phyloP scores from a whole-genome alignment of 2,329 filamentous ascomycete species.

The Pseudophaeomoniella oleicola region DNA sequence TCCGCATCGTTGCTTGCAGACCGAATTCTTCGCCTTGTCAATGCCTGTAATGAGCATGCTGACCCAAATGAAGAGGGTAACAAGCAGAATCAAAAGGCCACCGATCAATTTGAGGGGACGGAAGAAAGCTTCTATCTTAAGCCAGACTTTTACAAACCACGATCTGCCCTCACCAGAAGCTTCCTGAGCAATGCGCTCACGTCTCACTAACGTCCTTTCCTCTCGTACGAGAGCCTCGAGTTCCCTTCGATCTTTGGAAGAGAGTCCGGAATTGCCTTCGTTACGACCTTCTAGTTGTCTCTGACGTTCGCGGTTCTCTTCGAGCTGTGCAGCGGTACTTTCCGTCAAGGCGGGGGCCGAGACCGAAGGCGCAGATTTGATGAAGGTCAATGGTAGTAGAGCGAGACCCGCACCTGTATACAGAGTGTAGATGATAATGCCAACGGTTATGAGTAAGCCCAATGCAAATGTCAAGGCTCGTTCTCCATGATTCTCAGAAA shows the following conservation, averaged over 20 bases:
- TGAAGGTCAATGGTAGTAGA: slow-evolving; percentile 74
- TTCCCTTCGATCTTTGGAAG: slow-evolving; percentile 76
- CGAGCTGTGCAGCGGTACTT: slow-evolving; percentile 64
- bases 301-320: slow-evolving; percentile 81
- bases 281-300: slow-evolving; percentile 80
- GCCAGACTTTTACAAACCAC: slow-evolving; percentile 60
- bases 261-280: slow-evolving; percentile 59
- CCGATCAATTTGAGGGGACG: slow-evolving; percentile 79
- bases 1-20: slow-evolving; percentile 80
- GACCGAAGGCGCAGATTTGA: slow-evolving; percentile 79
- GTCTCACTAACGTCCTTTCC: slow-evolving; percentile 80
- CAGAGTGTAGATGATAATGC: slow-evolving; percentile 70
- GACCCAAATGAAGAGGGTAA: slow-evolving; percentile 65
- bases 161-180: slow-evolving; percentile 63
- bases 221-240: slow-evolving; percentile 76
- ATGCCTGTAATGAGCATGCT: slow-evolving; percentile 93
- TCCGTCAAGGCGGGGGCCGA: slow-evolving; percentile 67
- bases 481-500: slow-evolving; percentile 76
- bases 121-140: slow-evolving; percentile 67
- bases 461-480: slow-evolving; percentile 81
- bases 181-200: slow-evolving; percentile 75
- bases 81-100: slow-evolving; percentile 60
- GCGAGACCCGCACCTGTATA: slow-evolving; percentile 86
- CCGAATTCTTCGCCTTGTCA: slow-evolving; percentile 90
- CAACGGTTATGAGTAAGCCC: slow-evolving; percentile 75